These are phyloP conservation scores for Corchorus capsularis DNA, from an alignment of 345 rosid genomes.

Conservation along the genomic window DNA sequence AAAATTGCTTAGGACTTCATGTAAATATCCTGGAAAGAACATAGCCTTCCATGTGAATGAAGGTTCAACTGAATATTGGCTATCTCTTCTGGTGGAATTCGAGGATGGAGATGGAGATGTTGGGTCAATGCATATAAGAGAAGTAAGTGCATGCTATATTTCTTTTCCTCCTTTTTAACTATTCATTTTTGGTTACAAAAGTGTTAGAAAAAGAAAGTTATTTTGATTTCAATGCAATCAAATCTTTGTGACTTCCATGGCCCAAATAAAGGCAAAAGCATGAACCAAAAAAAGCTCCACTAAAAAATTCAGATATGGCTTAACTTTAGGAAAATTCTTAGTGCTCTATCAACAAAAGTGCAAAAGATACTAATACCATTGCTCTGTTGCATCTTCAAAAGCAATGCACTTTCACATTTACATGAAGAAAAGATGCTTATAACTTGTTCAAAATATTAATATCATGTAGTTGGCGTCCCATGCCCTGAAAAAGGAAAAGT, in stretches of 20 bases:
- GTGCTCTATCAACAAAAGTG: conserved; percentile 7
- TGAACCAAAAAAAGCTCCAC: background rate
- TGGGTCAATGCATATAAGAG: conserved; percentile 88
- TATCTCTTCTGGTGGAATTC: conserved; percentile 87
- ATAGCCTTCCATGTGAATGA: conserved; percentile 89
- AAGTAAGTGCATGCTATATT: conserved; percentile 42
- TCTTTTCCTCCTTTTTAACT: background rate
- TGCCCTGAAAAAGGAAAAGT: background rate
- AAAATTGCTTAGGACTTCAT: conserved; percentile 58
- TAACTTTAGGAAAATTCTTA: conserved; percentile 6
- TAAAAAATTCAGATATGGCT: conserved; percentile 7
- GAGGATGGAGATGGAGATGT: conserved; percentile 98
- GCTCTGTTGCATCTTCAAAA: conserved; percentile 21
- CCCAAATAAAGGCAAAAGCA: background rate
- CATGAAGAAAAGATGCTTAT: conserved; percentile 21
- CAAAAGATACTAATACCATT: background rate
- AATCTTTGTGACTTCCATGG: background rate
- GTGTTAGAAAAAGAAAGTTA: background rate
- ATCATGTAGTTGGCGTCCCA: conserved; percentile 1
- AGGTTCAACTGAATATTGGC: conserved; percentile 83
- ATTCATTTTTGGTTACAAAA: background rate
- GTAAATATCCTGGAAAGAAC: conserved; percentile 81
- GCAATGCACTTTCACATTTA: conserved; percentile 23
- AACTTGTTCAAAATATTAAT: conserved; percentile 11
- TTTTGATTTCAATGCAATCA: conserved; percentile 9